These are phyloP conservation scores for Phytopythium cucurbitacearum DNA, from an alignment of 352 stramenopile genomes.

Conservation along the genomic window DNA sequence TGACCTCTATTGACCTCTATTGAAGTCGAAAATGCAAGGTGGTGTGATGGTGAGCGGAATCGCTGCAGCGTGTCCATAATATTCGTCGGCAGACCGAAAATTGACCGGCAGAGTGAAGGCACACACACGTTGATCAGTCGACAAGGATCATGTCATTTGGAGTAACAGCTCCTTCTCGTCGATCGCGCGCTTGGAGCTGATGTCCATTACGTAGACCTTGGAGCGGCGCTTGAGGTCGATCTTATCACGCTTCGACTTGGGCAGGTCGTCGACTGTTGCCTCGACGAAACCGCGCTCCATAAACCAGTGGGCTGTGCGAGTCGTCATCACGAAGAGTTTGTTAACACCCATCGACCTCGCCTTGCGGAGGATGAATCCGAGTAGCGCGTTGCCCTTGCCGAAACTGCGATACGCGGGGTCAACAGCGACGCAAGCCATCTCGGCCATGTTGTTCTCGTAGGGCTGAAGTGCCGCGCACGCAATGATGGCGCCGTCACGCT, in stretches of 20 bases:
- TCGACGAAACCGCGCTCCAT: slow-evolving; percentile 94
- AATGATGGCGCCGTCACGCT: slow-evolving; percentile 87
- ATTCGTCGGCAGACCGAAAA: slow-evolving; percentile 16
- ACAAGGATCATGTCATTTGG: slow-evolving; percentile 31
- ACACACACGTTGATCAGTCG: not conserved
- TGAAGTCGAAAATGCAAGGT: no score
- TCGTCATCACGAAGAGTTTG: slow-evolving; percentile 97
- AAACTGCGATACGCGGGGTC: slow-evolving; percentile 83
- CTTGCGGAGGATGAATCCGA: slow-evolving; percentile 90
- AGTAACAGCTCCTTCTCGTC: slow-evolving; percentile 84
- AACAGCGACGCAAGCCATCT: slow-evolving; percentile 90
- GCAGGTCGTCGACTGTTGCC: slow-evolving; percentile 86
- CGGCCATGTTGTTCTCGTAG: slow-evolving; percentile 88
- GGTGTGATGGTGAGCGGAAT: no score
- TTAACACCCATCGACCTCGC: slow-evolving; percentile 78
- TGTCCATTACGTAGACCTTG: slow-evolving; percentile 89
- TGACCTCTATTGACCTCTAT: no score
- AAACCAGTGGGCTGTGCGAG: slow-evolving; percentile 98
- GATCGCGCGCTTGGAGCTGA: slow-evolving; percentile 73
- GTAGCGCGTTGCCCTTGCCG: slow-evolving; percentile 87
- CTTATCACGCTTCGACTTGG: slow-evolving; percentile 67
- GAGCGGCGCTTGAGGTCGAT: slow-evolving; percentile 82
- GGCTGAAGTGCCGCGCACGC: slow-evolving; percentile 85
- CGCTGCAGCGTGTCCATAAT: slow-evolving; percentile 3
- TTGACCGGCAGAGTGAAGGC: slow-evolving; percentile 12